Percentiles rank a stretch among this genome's conserved stretches.
phyloP scores from a whole-genome alignment of 106 monocot species.

The Platanthera zijinensis region DNA sequence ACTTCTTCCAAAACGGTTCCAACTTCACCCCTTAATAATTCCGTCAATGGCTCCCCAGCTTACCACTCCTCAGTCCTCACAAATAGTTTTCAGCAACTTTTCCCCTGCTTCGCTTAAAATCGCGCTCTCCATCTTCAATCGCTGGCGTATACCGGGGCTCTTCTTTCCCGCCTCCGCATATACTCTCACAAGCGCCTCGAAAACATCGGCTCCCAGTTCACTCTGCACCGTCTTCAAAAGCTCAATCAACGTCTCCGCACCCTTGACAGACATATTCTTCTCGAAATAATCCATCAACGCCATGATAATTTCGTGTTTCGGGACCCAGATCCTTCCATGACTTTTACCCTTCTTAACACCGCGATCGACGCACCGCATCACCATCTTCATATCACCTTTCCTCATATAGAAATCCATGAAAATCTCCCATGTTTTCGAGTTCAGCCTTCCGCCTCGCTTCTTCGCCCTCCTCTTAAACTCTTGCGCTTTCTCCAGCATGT shows the following conservation, averaged over 20 bases:
- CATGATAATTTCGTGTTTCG: conserved; percentile 27
- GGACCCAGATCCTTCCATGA: conserved; percentile 62
- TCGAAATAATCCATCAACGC: conserved; percentile 66
- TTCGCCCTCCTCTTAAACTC: conserved; percentile 52
- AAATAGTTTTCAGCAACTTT: conserved; percentile 56
- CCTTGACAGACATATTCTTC: conserved; percentile 42
- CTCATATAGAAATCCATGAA: conserved; percentile 72
- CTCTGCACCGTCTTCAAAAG: conserved; percentile 37
- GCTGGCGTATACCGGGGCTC: conserved; percentile 51
- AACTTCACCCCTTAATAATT: too few relatives aligned
- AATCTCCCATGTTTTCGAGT: conserved; percentile 90
- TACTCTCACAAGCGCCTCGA: conserved; percentile 52
- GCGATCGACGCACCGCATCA: conserved; percentile 41
- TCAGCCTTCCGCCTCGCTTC: conserved; percentile 46
- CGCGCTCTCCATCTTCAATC: conserved; percentile 86
- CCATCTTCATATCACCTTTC: conserved; percentile 56
- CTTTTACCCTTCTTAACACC: conserved; percentile 65
- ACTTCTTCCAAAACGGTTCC: too few relatives aligned
- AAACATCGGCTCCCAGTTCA: conserved; percentile 39
- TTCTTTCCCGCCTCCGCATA: conserved; percentile 58
- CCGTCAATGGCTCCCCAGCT: too few relatives aligned
- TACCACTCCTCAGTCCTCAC: conserved; percentile 14
- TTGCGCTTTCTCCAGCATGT: conserved; percentile 58
- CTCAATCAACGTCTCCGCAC: conserved; percentile 63
- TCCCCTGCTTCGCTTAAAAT: conserved; percentile 35